Base-by-base conservation (phyloP, 2,329 filamentous ascomycete species). In the Stemphylium vesicarium region DNA sequence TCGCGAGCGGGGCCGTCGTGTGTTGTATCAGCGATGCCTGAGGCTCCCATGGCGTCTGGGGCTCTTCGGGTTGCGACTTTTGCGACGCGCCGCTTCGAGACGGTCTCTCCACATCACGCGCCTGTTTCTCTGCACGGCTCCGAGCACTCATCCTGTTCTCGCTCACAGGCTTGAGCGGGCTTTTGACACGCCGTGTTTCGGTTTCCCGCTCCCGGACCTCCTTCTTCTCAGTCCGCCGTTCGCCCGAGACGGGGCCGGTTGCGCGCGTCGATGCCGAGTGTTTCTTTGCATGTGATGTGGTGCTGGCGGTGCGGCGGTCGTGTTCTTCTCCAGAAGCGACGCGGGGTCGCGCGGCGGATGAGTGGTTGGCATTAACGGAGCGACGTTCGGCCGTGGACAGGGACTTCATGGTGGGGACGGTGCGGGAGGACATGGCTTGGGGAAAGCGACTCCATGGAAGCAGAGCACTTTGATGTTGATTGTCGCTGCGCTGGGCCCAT, bases 1-100 rank as follows among this genome's bases (percentile, higher is more conserved):
- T 88, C 2, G 92, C 91, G 42, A 96, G 79, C 2, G 94, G 94
- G 16, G 87, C 87, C 20, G 84, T 83, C 8, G 86, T 86, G 56
- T 86, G 84, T 42, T 90, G 85, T 54, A 93, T 80, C 18, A 98
- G 79, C 1, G 84, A 88, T 8, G 87, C 94, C 71, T 91, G 85
- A 0, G 95, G 94, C 51, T 86, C 88, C 95, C 95, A 98, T 69
- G 80, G 75, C 46, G 71, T 77, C 48, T 51, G 60, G 4, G 62
- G 53, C 36, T 71, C 69, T 53, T 75, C 69, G 7, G 63, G 60
- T 33, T 65, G 53, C 32, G 61, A 66, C 50, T 66, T 65, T 33
- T 58, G 36, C 31, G 65, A 58, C n/a, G 60, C 44, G 3, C 64
- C 53, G 37, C 54, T 64, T n/a, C 56, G 56, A 40, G 67, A 58